Evolutionary conservation across 1,284 basidiomycete genomes (phyloP).

Genomic region (Retiboletus flavoniger): DNA sequence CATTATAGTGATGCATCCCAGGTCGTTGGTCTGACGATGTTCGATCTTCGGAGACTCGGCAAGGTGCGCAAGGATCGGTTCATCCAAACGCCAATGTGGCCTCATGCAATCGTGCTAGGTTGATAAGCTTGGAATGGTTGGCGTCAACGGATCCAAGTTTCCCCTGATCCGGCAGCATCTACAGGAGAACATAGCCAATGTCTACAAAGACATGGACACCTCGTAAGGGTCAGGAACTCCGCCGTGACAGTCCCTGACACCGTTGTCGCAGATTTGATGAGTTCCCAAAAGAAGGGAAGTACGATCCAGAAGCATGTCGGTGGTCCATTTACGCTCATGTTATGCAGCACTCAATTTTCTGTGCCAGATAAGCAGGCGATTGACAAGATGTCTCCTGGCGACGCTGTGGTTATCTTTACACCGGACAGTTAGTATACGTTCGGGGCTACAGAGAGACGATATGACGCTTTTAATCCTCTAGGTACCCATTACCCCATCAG

Average conservation of each 20-base stretch:
- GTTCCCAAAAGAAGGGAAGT: constrained; percentile 69
- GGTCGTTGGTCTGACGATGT: constrained; percentile 89
- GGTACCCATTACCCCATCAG: constrained; percentile 87
- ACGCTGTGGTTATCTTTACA: constrained; percentile 87
- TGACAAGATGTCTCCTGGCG: constrained; percentile 72
- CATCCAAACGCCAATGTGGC: not conserved
- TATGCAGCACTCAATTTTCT: constrained; percentile 6
- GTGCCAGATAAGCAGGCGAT: constrained; percentile 84
- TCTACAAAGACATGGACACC: constrained; percentile 84
- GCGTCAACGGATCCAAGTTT: constrained; percentile 82
- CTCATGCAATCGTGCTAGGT: constrained; percentile 42
- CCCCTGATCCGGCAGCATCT: constrained; percentile 82
- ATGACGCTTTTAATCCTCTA: constrained; percentile 30
- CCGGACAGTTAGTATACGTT: constrained; percentile 65
- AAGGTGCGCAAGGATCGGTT: constrained; percentile 53
- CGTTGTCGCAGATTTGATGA: constrained; percentile 62
- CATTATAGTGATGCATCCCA: constrained; percentile 31
- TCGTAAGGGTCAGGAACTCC: constrained; percentile 48
- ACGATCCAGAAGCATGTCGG: constrained; percentile 83
- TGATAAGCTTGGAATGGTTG: constrained; percentile 76
- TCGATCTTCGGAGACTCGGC: constrained; percentile 82
- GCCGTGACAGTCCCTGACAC: not conserved
- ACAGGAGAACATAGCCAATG: constrained; percentile 76
- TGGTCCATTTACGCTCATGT: constrained; percentile 1
- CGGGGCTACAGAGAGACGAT: not conserved